A percentile compares a stretch with the other conserved stretches of the same genome.
Conservation (phyloP, 768 basidiomycete species). For the Basidioascus undulatus region DNA sequence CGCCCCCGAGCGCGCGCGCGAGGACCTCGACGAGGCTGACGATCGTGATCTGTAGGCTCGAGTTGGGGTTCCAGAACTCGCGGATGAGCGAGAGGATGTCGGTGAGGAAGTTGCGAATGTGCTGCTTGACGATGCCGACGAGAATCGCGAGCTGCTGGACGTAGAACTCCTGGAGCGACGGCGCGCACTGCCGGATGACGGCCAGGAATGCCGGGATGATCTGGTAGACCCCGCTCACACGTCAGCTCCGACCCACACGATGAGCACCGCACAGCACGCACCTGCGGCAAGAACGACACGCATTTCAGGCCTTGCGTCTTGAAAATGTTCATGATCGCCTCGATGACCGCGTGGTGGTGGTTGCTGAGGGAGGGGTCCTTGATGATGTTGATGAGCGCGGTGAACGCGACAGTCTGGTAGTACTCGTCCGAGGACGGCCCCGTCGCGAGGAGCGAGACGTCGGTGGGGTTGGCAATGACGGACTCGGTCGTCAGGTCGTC, state of each 20-base stretch:
- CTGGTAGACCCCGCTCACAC: constrained; percentile 7
- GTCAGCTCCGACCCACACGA: not conserved
- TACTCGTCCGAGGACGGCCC: constrained; percentile 43
- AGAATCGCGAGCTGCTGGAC: constrained; percentile 86
- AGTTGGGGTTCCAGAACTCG: constrained; percentile 56
- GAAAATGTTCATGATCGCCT: constrained; percentile 97
- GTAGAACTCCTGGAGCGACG: constrained; percentile 73
- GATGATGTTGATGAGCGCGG: constrained; percentile 57
- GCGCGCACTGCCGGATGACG: constrained; percentile 49
- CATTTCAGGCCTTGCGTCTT: constrained; percentile 93
- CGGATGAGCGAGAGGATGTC: constrained; percentile 64
- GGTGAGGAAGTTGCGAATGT: constrained; percentile 72
- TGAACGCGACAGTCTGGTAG: constrained; percentile 89
- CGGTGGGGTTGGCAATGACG: constrained; percentile 19
- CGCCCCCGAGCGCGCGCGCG: constrained; percentile 79
- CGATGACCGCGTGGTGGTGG: constrained; percentile 80
- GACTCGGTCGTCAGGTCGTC: constrained; percentile 44
- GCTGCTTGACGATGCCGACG: constrained; percentile 88
- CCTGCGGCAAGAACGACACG: constrained; percentile 82
- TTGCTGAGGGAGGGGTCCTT: constrained; percentile 66
- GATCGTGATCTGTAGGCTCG: constrained; percentile 65
- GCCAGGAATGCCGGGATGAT: constrained; percentile 86
- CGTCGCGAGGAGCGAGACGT: constrained; percentile 22
- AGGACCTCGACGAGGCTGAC: constrained; percentile 79
- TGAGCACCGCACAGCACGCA: too few species aligned